Base-by-base conservation (phyloP, 495 filamentous ascomycete species). In the Xylaria castorea region DNA sequence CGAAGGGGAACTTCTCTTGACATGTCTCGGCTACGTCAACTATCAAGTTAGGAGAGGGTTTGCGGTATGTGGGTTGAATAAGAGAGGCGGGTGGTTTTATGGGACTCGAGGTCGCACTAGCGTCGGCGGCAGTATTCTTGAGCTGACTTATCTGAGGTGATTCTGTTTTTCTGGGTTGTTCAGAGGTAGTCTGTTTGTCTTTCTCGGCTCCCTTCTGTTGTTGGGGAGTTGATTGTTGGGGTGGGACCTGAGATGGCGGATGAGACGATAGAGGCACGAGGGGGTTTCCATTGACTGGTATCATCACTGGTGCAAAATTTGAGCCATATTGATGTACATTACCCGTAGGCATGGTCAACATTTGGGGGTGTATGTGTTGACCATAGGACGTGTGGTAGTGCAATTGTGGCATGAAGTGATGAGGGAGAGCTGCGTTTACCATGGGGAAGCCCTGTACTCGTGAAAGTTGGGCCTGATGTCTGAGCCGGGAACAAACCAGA, bases 1-100 rank as follows among this genome's bases (percentile, higher is more conserved):
- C 76, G 46, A 83, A 86, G 9, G 85, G 85, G 51, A 86, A 86
- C 38, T 74, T 75, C 65, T 80, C 78, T 72, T 85, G 83, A 48
- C 82, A 81, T 11, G 85, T 86, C 72, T 86, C 81, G 22, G 84
- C 84, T 20, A 87, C 81, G 71, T 87, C 85, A 30, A 85, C 80
- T n/a, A 85, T 77, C 2, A 85, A 78, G 68, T 81, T 80, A 14
- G 77, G 79, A 9, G 77, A 75, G 11, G 76, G 75, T 71, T 79
- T 82, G 61, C 78, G 78, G 61, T 80, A 80, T 12, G 75, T 80
- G 16, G 73, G 75, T n/a, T 76, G 74, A 36, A 78, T 78, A 22
- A 78, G 73, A 66, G 72, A 75, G 25, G 73, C 64, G 22, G 76
- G 76, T 11, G 74, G 76, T 38, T 74, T 78, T 38, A 65, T 62